phyloP scores from a whole-genome alignment of 2,329 filamentous ascomycete genomes.

The Neofusicoccum parvum region DNA sequence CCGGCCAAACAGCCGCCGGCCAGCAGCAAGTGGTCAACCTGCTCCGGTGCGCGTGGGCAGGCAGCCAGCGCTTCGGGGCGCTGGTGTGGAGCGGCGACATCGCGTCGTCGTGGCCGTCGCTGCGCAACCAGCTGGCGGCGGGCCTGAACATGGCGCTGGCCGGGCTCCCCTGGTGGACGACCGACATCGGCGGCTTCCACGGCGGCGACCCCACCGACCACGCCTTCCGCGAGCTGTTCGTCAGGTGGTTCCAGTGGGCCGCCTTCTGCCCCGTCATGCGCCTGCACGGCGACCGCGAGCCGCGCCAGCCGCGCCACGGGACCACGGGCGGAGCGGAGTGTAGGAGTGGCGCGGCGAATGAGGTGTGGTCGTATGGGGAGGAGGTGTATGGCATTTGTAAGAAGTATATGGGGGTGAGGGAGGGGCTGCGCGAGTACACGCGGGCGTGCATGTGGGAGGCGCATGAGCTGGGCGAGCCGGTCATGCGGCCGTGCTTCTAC shows the following conservation, averaged over 20 bases:
- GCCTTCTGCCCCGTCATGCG: constrained; percentile 69
- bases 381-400: constrained; percentile 62
- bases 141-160: constrained; percentile 67
- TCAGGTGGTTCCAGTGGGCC: constrained; percentile 71
- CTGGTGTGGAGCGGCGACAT: constrained; percentile 71
- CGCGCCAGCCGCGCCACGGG: constrained; percentile 51
- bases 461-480: constrained; percentile 60
- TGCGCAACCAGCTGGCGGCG: constrained; percentile 63
- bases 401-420: constrained; percentile 61
- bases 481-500: constrained; percentile 66
- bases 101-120: constrained; percentile 62
- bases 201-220: constrained; percentile 61
- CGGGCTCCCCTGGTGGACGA: constrained; percentile 70
- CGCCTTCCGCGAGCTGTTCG: constrained; percentile 64
- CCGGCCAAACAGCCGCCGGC: constrained; percentile 53
- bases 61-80: constrained; percentile 65
- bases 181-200: constrained; percentile 71
- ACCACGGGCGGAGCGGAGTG: constrained; percentile 40
- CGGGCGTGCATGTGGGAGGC: constrained; percentile 61
- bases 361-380: constrained; percentile 68
- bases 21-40: constrained; percentile 63
- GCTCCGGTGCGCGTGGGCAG: constrained; percentile 59
- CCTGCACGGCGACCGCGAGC: constrained; percentile 67
- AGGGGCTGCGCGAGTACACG: constrained; percentile 61
- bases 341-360: constrained; percentile 57